Percentiles rank a stretch among this genome's conserved stretches.
phyloP scores from a whole-genome alignment of 345 rosid species.

The Excoecaria agallocha region DNA sequence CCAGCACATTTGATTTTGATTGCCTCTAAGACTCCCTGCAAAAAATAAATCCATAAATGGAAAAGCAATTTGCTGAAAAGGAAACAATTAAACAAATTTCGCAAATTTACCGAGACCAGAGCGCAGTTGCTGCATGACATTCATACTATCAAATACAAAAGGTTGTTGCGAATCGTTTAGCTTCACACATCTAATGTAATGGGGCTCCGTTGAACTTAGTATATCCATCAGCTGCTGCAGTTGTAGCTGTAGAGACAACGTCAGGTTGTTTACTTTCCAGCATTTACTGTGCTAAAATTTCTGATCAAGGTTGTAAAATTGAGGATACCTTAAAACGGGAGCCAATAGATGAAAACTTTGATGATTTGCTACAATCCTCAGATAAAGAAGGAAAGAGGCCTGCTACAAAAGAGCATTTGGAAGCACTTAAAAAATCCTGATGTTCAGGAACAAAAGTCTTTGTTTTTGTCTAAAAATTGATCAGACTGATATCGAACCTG shows the following conservation, averaged over 20 bases:
- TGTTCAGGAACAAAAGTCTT: constrained; percentile 94
- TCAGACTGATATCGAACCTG: constrained; percentile 93
- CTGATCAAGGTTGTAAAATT: constrained; percentile 1
- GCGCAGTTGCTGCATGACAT: constrained; percentile 79
- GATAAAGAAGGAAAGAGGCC: constrained; percentile 65
- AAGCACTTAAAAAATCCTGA: constrained; percentile 81
- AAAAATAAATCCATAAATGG: constrained; percentile 24
- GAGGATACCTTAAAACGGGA: constrained; percentile 74
- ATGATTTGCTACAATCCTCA: constrained; percentile 65
- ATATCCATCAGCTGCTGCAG: constrained; percentile 88
- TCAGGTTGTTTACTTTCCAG: constrained; percentile 3
- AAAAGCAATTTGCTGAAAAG: constrained; percentile 14
- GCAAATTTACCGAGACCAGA: constrained; percentile 66
- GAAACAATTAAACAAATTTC: neutral
- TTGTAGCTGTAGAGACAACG: constrained; percentile 78
- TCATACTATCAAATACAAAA: constrained; percentile 52
- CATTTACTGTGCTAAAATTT: neutral
- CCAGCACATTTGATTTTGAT: constrained; percentile 87
- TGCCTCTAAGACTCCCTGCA: constrained; percentile 96
- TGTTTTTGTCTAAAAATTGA: constrained; percentile 91
- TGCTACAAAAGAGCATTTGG: constrained; percentile 67
- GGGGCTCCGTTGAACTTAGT: constrained; percentile 80
- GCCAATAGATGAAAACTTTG: constrained; percentile 88
- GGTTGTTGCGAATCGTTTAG: constrained; percentile 69
- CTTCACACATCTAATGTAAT: constrained; percentile 92